Percentiles rank a stretch among this genome's conserved stretches.
These are phyloP conservation scores for Pisolithus microcarpus DNA, from an alignment of 768 basidiomycete species.

Conservation along the genomic window DNA sequence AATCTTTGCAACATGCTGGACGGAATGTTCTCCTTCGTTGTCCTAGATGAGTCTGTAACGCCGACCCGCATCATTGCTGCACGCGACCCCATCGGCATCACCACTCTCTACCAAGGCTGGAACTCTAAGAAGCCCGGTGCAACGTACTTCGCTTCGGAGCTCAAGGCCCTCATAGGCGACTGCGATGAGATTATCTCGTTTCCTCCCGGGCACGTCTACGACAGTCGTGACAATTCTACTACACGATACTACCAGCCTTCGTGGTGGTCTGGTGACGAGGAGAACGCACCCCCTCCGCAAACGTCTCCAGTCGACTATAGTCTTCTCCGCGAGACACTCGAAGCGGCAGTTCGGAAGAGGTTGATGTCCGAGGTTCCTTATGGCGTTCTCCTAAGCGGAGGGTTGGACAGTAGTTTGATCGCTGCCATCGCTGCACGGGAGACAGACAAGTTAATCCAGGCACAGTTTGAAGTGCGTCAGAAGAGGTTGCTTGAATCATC, in stretches of 20 bases:
- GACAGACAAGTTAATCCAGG: conserved; percentile 83
- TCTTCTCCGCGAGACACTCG: conserved; percentile 71
- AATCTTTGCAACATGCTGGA: conserved; percentile 76
- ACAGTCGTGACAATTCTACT: conserved; percentile 72
- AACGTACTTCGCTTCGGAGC: conserved; percentile 91
- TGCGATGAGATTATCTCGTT: conserved; percentile 94
- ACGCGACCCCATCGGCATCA: conserved; percentile 95
- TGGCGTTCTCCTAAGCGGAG: conserved; percentile 92
- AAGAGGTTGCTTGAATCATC: conserved; percentile 44
- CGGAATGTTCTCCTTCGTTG: conserved; percentile 98
- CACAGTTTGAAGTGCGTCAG: conserved; percentile 67
- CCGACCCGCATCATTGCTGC: conserved; percentile 92
- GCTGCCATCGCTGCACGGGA: conserved; percentile 92
- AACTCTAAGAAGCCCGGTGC: conserved; percentile 73
- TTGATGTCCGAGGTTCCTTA: conserved; percentile 99
- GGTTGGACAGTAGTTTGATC: conserved; percentile 92
- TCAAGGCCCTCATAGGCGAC: conserved; percentile 85
- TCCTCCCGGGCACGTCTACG: conserved; percentile 95
- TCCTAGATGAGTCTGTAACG: conserved; percentile 86
- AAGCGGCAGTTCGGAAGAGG: conserved; percentile 88
- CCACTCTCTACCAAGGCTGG: conserved; percentile 98
- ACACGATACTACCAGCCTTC: conserved; percentile 80
- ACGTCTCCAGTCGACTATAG: conserved; percentile 56
- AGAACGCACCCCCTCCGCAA: conserved; percentile 48
- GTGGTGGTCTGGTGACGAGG: conserved; percentile 84